A percentile compares a stretch with the other conserved stretches of the same genome.
These are phyloP conservation scores for Debaryomyces udenii DNA, from an alignment of 1,139 yeast genomes.

Conservation along the genomic window DNA sequence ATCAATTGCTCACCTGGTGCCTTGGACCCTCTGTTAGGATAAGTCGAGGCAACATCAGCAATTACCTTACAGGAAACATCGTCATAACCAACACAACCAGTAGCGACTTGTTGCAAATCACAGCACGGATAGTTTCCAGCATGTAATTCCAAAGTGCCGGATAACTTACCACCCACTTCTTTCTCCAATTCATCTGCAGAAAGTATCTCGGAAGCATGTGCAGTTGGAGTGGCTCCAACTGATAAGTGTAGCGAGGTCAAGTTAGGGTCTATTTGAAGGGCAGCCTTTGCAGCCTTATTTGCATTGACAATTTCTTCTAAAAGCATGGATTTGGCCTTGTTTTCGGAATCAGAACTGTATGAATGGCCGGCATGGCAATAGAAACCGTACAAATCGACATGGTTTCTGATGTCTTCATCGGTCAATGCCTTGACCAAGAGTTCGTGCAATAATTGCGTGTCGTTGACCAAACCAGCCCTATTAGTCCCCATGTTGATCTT, in stretches of 20 bases:
- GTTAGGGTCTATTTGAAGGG: conserved; percentile 29
- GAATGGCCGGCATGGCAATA: conserved; percentile 85
- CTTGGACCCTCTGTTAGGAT: conserved; percentile 51
- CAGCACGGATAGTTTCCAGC: conserved; percentile 79
- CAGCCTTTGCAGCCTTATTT: conserved; percentile 52
- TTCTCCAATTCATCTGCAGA: conserved; percentile 23
- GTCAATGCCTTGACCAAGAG: conserved; percentile 32
- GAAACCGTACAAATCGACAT: conserved; percentile 61
- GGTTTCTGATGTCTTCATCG: conserved; percentile 22
- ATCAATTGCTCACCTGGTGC: conserved; percentile 63
- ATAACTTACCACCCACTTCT: conserved; percentile 31
- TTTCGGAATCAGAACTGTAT: conserved; percentile 51
- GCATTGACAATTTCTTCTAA: conserved; percentile 60
- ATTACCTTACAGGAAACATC: conserved; percentile 60
- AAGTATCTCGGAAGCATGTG: conserved; percentile 56
- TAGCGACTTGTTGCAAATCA: conserved; percentile 75
- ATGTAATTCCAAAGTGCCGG: conserved; percentile 65
- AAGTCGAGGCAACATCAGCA: conserved; percentile 66
- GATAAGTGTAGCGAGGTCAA: conserved; percentile 44
- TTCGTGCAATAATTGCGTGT: conserved; percentile 29
- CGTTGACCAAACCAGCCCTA: conserved; percentile 60
- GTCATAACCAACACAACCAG: conserved; percentile 53
- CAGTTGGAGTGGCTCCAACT: conserved; percentile 85
- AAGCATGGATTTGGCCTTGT: conserved; percentile 51
- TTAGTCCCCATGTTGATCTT: conserved; percentile 64